Conservation (phyloP, 2,329 filamentous ascomycete genomes). For the Trichoderma aggressivum region DNA sequence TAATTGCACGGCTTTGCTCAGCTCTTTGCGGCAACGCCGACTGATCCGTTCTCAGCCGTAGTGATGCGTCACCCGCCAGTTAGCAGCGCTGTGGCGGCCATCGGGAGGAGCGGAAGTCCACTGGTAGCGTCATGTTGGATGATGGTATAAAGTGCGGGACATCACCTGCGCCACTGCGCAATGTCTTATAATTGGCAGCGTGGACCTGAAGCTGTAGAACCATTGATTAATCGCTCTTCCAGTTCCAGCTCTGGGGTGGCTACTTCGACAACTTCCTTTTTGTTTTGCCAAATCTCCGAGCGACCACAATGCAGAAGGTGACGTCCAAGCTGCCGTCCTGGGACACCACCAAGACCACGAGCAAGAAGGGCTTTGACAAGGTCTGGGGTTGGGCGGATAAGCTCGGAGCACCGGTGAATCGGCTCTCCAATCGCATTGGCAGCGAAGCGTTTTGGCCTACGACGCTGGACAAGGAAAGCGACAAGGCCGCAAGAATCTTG, state of each 20-base stretch:
- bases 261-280: background rate
- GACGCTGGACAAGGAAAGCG: constrained; percentile 68
- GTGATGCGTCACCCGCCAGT: constrained; percentile 11
- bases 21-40: background rate
- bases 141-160: constrained; percentile 5
- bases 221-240: background rate
- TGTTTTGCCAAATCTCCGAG: background rate
- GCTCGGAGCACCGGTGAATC: constrained; percentile 65
- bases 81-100: background rate
- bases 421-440: constrained; percentile 64
- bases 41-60: constrained; percentile 1
- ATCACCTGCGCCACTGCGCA: background rate
- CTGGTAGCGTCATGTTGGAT: background rate
- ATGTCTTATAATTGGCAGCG: background rate
- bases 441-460: constrained; percentile 76
- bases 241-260: background rate
- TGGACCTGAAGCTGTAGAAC: background rate
- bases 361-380: constrained; percentile 70
- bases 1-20: background rate
- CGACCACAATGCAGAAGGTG: constrained; percentile 34
- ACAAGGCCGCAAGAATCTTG: constrained; percentile 72
- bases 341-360: constrained; percentile 51
- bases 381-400: constrained; percentile 54
- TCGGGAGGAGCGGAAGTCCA: constrained; percentile 14
- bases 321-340: constrained; percentile 42